Conservation (phyloP, 345 rosid genomes). For the Mercurialis annua region DNA sequence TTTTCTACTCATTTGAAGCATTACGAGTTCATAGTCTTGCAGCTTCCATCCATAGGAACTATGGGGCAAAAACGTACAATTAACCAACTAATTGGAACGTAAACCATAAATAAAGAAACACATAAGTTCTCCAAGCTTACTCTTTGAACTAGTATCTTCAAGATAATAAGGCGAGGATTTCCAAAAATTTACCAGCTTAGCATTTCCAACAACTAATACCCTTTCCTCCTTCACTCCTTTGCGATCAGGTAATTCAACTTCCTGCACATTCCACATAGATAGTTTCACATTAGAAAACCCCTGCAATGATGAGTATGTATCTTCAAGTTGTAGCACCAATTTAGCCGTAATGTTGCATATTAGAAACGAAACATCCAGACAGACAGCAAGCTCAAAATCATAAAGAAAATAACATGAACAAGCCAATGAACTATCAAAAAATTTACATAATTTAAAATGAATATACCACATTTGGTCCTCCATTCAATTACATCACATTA, state of each 20-base stretch:
- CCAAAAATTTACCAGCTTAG: conserved; percentile 41
- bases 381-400: background rate
- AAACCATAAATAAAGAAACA: background rate
- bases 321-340: background rate
- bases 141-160: conserved; percentile 33
- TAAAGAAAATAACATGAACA: background rate
- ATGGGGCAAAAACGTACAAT: too few relatives aligned
- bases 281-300: background rate
- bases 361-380: background rate
- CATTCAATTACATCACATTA: background rate
- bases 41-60: too few relatives aligned
- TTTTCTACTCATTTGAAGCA: too few relatives aligned
- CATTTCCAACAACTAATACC: conserved; percentile 29
- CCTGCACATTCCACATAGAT: conserved; percentile 29
- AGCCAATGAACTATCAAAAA: background rate
- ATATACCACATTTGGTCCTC: background rate
- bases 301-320: background rate
- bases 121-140: conserved; percentile 24
- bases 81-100: too few relatives aligned
- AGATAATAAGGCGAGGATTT: conserved; percentile 53
- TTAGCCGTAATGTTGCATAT: background rate
- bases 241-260: conserved; percentile 37
- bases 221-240: conserved; percentile 38
- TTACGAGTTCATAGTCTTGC: too few relatives aligned
- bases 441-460: background rate